These are phyloP conservation scores for Aspergillus novofumigatus DNA, from an alignment of 2,329 filamentous ascomycete genomes.

Conservation along the genomic window DNA sequence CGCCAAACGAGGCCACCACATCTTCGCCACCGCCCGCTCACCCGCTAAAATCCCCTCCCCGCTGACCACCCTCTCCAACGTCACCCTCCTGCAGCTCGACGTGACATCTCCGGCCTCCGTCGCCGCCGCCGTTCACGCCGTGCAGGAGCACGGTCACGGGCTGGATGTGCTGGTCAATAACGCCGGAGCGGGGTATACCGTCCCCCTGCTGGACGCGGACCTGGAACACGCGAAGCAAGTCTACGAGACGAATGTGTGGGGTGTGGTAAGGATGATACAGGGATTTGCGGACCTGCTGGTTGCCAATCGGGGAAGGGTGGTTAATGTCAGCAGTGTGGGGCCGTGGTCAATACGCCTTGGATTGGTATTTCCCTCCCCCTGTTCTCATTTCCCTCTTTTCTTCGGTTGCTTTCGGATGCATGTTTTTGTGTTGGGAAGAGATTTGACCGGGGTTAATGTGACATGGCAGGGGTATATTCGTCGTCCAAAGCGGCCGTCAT, in stretches of 20 bases:
- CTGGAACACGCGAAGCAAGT: constrained; percentile 21
- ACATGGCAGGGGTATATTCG: constrained; percentile 21
- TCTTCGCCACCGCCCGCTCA: constrained; percentile 42
- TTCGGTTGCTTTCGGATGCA: not conserved
- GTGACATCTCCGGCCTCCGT: constrained; percentile 18
- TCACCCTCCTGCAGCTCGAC: constrained; percentile 23
- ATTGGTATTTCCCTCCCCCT: constrained; percentile 11
- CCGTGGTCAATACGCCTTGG: constrained; percentile 33
- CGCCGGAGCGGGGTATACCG: constrained; percentile 30
- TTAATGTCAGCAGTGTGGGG: constrained; percentile 19
- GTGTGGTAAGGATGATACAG: constrained; percentile 20
- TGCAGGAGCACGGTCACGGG: constrained; percentile 17
- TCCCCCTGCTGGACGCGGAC: constrained; percentile 22
- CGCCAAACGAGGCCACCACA: constrained; percentile 32
- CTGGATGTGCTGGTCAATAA: constrained; percentile 42
- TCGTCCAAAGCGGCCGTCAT: constrained; percentile 30
- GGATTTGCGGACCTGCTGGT: constrained; percentile 25
- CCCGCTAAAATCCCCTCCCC: constrained; percentile 24
- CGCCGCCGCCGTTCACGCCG: constrained; percentile 10
- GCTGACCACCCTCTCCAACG: constrained; percentile 21
- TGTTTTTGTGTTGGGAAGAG: constrained; percentile 18
- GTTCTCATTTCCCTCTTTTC: no score
- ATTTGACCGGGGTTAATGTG: no score
- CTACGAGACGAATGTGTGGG: constrained; percentile 35
- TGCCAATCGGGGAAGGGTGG: constrained; percentile 21